Evolutionary conservation across 139 green algal genomes (phyloP).

Genomic region (Chlorella sorokiniana): DNA sequence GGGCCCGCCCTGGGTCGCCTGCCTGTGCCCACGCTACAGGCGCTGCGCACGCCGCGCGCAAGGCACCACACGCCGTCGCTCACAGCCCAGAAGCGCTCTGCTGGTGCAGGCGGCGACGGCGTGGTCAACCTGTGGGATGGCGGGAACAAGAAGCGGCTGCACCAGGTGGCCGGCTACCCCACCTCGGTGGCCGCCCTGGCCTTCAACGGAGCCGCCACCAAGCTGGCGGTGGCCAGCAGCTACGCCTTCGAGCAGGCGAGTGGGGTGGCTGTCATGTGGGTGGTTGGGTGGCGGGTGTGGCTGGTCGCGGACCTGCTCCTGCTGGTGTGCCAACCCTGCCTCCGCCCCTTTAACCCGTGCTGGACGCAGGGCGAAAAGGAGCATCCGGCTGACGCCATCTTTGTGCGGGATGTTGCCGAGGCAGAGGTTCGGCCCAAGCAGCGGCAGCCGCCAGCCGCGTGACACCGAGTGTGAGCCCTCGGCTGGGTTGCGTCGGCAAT

Average conservation of each 20-base stretch:
- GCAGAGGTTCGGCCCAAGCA: constrained; percentile 78
- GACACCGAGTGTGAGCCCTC: not conserved
- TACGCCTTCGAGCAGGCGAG: constrained; percentile 85
- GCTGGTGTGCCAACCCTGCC: constrained; percentile 26
- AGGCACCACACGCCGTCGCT: not conserved
- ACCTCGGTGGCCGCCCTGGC: constrained; percentile 83
- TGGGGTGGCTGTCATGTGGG: not conserved
- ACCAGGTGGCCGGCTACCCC: constrained; percentile 78
- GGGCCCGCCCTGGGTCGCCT: not conserved
- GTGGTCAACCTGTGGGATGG: constrained; percentile 92
- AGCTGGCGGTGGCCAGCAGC: constrained; percentile 84
- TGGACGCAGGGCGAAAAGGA: constrained; percentile 46
- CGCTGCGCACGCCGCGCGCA: no score
- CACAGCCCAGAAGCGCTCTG: not conserved
- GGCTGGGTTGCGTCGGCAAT: not conserved
- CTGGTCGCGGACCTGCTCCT: no score
- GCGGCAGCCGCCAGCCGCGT: constrained; percentile 21
- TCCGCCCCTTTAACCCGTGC: not conserved
- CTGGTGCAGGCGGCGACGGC: constrained; percentile 78
- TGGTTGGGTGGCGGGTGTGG: not conserved
- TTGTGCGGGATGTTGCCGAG: constrained; percentile 69
- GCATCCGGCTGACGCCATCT: constrained; percentile 73
- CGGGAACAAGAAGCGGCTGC: constrained; percentile 92
- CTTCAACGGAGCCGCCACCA: constrained; percentile 72
- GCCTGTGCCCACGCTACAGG: no score